Evolutionary conservation across 2,329 filamentous ascomycete genomes (phyloP), one percentile per base, ranked within the genome.

Genomic region (Epicoccum nigrum): DNA sequence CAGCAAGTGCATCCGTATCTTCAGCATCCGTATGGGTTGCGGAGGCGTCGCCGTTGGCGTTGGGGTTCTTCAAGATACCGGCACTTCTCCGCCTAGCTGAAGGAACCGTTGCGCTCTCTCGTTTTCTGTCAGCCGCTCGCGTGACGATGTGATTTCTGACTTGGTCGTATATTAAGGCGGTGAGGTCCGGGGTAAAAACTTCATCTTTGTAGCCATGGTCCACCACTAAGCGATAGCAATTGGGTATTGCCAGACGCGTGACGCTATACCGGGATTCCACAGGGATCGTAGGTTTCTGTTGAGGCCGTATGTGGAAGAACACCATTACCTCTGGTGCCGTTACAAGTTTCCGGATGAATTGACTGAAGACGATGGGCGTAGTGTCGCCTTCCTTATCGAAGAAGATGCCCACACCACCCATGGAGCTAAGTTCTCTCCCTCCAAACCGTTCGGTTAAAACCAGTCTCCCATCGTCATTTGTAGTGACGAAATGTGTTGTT

Each of bases 131-230:
- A 2, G 64, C 63, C n/a, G 65, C 67, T 20, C 67, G 66, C 12
- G 46, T 54, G 9, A 71, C 61, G 34, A 72, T 67, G 32, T 68
- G 68, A 7, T 74, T 65, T 16, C 79, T 76, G n/a, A 88, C 75
- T 51, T 88, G 80, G 45, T 86, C 79, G 46, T 81, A 81, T 21
- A 90, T 79, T 4, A 69, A 48, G 0, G 64, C 63, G 2, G 63
- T 85, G 6, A 91, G 77, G 51, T 88, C 82, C 0, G 82, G 83
- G 0, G 82, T 86, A 37, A 91, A 79, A 23, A 90, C 81, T 55
- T 87, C 82, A 59, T 92, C 88, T 70, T 83, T 87, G 69, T 88
- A 92, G 1, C 88, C 88, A 63, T 90, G 86, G 9, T 87, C 83
- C 2, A 89, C 78, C 2, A 87, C 83, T 7, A 91, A 76, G 3